Percentiles rank a stretch among this genome's conserved stretches.
phyloP scores from a whole-genome alignment of 2,329 filamentous ascomycete species.

The Pezicula neosporulosa region DNA sequence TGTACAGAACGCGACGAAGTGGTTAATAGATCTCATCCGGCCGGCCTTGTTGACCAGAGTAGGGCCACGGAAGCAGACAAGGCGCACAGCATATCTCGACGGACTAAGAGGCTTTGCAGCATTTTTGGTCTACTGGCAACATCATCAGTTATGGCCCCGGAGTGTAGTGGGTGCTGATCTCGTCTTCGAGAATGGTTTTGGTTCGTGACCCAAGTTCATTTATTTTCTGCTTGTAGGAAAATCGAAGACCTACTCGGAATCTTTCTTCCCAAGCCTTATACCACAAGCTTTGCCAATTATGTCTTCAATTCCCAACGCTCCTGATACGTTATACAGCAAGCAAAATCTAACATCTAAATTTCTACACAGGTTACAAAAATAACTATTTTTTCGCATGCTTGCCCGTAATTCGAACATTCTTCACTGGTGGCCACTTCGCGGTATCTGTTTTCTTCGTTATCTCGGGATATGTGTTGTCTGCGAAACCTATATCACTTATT shows the following conservation, averaged over 20 bases:
- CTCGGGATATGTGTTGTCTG: slow-evolving; percentile 43
- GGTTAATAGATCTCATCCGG: slow-evolving; percentile 1
- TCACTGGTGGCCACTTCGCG: slow-evolving; percentile 57
- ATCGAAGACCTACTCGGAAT: too few relatives aligned
- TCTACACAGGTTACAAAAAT: slow-evolving; percentile 20
- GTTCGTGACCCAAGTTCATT: too few relatives aligned
- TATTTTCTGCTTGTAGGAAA: too few relatives aligned
- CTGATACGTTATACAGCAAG: too few relatives aligned
- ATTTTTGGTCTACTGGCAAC: slow-evolving; percentile 40
- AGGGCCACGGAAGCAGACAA: not conserved
- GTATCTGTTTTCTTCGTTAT: slow-evolving; percentile 49
- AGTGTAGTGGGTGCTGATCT: not conserved
- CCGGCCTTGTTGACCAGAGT: not conserved
- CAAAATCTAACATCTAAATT: too few relatives aligned
- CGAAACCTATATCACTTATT: slow-evolving; percentile 38
- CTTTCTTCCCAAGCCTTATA: too few relatives aligned
- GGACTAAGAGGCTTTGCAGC: slow-evolving; percentile 41
- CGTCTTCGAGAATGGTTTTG: slow-evolving; percentile 13
- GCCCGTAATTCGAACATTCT: slow-evolving; percentile 56
- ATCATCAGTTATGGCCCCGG: slow-evolving; percentile 31
- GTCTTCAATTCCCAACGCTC: too few relatives aligned
- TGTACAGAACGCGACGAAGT: not conserved
- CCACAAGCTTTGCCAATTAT: too few relatives aligned
- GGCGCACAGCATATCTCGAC: slow-evolving; percentile 38
- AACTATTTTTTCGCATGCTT: slow-evolving; percentile 38